phyloP scores from a whole-genome alignment of 768 basidiomycete genomes.

The Leccinum incarnatum region DNA sequence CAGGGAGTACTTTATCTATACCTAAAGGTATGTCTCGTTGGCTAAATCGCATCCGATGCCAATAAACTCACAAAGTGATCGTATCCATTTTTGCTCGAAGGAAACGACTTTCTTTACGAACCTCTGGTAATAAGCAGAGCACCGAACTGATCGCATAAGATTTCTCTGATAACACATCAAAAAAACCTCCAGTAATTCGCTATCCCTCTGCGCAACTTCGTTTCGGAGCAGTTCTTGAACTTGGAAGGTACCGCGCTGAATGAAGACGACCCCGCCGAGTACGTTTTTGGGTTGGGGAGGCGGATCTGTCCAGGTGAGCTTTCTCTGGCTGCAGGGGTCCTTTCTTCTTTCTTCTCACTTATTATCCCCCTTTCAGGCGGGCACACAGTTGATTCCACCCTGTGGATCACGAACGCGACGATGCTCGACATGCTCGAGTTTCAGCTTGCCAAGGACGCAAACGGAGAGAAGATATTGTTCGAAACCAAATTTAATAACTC shows the following conservation, averaged over 20 bases:
- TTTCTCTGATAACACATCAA: not conserved
- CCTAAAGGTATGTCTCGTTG: too few species aligned
- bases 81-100: too few species aligned
- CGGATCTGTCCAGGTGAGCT: not conserved
- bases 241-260: constrained; percentile 4
- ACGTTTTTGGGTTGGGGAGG: constrained; percentile 4
- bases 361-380: not conserved
- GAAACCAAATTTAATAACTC: not conserved
- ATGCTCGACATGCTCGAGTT: constrained; percentile 8
- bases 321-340: not conserved
- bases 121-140: constrained; percentile 6
- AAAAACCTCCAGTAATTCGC: not conserved
- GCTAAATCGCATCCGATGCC: too few species aligned
- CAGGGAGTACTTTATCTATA: too few species aligned
- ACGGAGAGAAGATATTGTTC: constrained; percentile 1
- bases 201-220: constrained; percentile 11
- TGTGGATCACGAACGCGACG: constrained; percentile 1
- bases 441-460: not conserved
- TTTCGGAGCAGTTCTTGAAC: constrained; percentile 15
- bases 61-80: too few species aligned
- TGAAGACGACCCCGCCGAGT: not conserved
- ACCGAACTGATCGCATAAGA: not conserved
- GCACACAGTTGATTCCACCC: not conserved
- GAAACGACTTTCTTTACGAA: not conserved
- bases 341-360: not conserved